phyloP scores from a whole-genome alignment of 164 flowering plant species.

The Sextonia rubra region DNA sequence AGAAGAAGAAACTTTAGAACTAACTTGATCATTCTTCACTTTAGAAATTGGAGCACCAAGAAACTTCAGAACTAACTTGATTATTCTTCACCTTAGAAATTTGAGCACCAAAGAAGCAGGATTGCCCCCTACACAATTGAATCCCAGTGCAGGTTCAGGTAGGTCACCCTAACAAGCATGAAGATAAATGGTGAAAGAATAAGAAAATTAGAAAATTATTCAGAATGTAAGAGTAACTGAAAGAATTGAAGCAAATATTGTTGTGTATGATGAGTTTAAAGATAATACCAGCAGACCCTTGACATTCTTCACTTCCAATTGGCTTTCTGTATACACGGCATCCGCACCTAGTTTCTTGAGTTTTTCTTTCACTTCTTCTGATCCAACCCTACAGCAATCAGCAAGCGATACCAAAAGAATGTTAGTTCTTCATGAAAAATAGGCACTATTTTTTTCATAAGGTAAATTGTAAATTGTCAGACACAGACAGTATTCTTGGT shows the following conservation, averaged over 20 bases:
- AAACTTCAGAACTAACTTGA: neutral
- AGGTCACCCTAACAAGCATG: slow-evolving; percentile 40
- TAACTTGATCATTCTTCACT: neutral
- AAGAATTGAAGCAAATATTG: neutral
- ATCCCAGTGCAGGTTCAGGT: slow-evolving; percentile 83
- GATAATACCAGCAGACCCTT: slow-evolving; percentile 67
- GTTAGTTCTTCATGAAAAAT: neutral
- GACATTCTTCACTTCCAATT: slow-evolving; percentile 70
- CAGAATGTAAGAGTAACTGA: neutral
- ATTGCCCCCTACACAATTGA: slow-evolving; percentile 94
- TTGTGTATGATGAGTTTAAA: neutral
- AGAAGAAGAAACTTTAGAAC: neutral
- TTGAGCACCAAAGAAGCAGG: slow-evolving; percentile 80
- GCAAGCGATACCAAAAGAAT: neutral
- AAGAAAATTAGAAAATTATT: neutral
- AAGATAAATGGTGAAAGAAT: neutral
- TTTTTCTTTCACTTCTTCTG: slow-evolving; percentile 70
- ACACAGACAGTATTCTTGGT: neutral
- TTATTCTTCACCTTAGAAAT: slow-evolving; percentile 62
- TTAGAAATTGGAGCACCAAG: neutral
- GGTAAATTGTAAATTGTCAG: neutral
- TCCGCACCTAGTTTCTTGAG: slow-evolving; percentile 81
- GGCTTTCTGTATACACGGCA: slow-evolving; percentile 77
- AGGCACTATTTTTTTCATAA: neutral
- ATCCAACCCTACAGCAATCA: slow-evolving; percentile 47